A percentile compares a stretch with the other conserved stretches of the same genome.
Evolutionary conservation across 2,329 filamentous ascomycete genomes (phyloP).

Genomic region (Claviceps digitariae): DNA sequence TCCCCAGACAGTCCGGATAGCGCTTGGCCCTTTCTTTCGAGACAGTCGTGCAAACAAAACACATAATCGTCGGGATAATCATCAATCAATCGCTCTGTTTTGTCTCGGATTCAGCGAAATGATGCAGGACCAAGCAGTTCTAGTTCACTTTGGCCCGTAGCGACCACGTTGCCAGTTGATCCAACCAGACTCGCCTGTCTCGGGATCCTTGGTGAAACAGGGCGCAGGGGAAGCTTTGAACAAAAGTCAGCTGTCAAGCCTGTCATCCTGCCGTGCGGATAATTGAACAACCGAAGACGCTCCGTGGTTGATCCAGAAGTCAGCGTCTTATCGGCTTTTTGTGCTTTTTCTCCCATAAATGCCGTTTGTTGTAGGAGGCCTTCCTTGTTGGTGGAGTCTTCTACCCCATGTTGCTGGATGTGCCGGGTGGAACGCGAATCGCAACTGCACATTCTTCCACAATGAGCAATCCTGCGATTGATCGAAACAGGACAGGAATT

Average conservation of each 20-base stretch:
- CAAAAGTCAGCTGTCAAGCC: not conserved
- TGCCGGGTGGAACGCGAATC: too few relatives aligned
- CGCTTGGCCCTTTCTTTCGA: not conserved
- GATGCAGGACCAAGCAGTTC: not conserved
- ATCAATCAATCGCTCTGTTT: not conserved
- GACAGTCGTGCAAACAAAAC: not conserved
- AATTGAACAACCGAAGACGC: not conserved
- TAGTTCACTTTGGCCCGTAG: not conserved
- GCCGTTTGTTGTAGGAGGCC: not conserved
- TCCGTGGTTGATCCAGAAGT: not conserved
- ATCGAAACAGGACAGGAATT: too few relatives aligned
- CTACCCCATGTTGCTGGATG: not conserved
- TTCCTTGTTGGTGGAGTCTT: not conserved
- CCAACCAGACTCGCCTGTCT: not conserved
- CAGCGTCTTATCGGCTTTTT: not conserved
- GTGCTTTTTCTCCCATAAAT: not conserved
- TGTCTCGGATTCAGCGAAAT: not conserved
- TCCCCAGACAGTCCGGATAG: not conserved
- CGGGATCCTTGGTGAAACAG: conserved; percentile 2
- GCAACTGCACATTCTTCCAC: too few relatives aligned
- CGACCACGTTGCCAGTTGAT: conserved; percentile 2
- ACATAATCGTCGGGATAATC: not conserved
- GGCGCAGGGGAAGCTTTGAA: not conserved
- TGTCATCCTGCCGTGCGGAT: not conserved
- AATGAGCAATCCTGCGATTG: too few relatives aligned